These are phyloP conservation scores for Lineolata rhizophorae DNA, from an alignment of 495 filamentous ascomycete species.

Conservation along the genomic window DNA sequence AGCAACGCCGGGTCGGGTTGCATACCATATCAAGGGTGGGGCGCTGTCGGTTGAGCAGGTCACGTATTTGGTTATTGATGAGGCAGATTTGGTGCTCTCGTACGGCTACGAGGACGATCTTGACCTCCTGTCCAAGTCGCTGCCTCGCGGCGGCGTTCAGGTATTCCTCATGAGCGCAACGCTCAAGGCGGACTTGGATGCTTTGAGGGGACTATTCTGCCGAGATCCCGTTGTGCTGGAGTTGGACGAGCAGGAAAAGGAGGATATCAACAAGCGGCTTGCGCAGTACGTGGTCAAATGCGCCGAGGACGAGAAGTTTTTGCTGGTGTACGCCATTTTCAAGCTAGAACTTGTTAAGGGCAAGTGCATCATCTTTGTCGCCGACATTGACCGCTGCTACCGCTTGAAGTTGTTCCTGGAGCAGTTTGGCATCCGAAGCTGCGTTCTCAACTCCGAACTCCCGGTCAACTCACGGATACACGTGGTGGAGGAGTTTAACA, in stretches of 20 bases:
- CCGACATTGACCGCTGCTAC: conserved; percentile 83
- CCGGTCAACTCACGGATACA: conserved; percentile 84
- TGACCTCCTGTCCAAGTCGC: conserved; percentile 43
- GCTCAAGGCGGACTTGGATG: conserved; percentile 65
- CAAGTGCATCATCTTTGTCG: conserved; percentile 85
- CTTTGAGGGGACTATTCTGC: conserved; percentile 69
- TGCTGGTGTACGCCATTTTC: conserved; percentile 83
- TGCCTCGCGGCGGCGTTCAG: conserved; percentile 74
- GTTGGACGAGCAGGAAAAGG: conserved; percentile 49
- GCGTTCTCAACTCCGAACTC: conserved; percentile 85
- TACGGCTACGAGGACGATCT: conserved; percentile 92
- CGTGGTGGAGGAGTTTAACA: conserved; percentile 94
- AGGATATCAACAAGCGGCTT: conserved; percentile 36
- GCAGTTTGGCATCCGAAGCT: conserved; percentile 85
- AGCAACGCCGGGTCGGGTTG: conserved; percentile 62
- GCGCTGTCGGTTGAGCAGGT: conserved; percentile 47
- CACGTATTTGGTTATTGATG: conserved; percentile 71
- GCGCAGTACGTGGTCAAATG: conserved; percentile 80
- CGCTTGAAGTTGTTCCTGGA: conserved; percentile 88
- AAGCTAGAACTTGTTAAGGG: conserved; percentile 88
- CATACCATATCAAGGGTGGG: conserved; percentile 44
- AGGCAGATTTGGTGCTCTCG: conserved; percentile 82
- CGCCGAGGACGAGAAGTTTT: conserved; percentile 90
- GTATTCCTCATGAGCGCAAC: conserved; percentile 88
- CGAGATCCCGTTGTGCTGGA: conserved; percentile 57